phyloP scores from a whole-genome alignment of 2,329 filamentous ascomycete species.

The Magnaporthiopsis rhizophila region DNA sequence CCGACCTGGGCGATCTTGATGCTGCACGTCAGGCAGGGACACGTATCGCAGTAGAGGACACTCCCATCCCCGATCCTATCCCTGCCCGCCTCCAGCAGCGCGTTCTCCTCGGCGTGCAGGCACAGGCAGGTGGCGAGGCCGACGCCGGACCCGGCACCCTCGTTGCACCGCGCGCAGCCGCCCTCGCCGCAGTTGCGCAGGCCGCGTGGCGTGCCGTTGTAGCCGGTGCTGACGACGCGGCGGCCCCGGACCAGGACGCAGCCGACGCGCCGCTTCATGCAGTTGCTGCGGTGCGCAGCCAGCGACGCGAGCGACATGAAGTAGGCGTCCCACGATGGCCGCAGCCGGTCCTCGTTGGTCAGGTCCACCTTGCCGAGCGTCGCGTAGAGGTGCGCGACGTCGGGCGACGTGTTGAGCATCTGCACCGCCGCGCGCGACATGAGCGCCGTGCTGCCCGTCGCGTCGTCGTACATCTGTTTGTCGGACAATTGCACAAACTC shows the following conservation, averaged over 20 bases:
- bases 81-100: constrained; percentile 84
- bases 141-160: constrained; percentile 58
- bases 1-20: constrained; percentile 98
- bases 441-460: constrained; percentile 61
- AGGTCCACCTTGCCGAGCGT: constrained; percentile 70
- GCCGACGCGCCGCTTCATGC: constrained; percentile 95
- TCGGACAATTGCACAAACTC: constrained; percentile 56
- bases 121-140: constrained; percentile 83
- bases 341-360: constrained; percentile 67
- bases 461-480: constrained; percentile 62
- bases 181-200: constrained; percentile 87
- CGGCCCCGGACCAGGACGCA: constrained; percentile 83
- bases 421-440: constrained; percentile 76
- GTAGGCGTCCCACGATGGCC: constrained; percentile 92
- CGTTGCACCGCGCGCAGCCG: constrained; percentile 83
- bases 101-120: constrained; percentile 98
- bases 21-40: constrained; percentile 92
- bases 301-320: constrained; percentile 96
- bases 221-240: constrained; percentile 88
- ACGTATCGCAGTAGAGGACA: constrained; percentile 90
- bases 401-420: constrained; percentile 73
- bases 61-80: constrained; percentile 78
- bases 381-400: constrained; percentile 61
- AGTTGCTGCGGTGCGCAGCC: constrained; percentile 85
- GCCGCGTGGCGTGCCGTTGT: constrained; percentile 93